Evolutionary conservation across 805 yeast genomes (phyloP), one percentile per base, ranked within the genome.

Genomic region (Cyberlindnera lachancei): DNA sequence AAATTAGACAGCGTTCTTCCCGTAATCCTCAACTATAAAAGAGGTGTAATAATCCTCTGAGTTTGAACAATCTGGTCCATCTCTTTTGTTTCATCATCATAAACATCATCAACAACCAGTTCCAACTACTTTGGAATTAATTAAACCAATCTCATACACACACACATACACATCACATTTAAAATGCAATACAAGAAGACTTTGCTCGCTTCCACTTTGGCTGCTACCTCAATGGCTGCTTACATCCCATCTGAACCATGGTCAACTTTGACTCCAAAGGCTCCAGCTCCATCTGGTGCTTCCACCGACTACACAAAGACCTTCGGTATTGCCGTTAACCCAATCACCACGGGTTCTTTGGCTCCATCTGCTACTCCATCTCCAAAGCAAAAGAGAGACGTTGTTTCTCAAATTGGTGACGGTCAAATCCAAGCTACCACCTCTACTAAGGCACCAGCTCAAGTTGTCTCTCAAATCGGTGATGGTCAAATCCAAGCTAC

Each of bases 241-340:
- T 70, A 70, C 47, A 75, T 76, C 45, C 84, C 85, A 42, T 58
- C 75, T 36, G 79, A 58, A 34, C 62, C 64, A 44, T 64, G 69
- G 69, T 37, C 62, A 24, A 63, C 68, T 39, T 52, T 64, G 51
- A 64, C 67, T 18, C 68, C 69, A 49, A 43, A 50, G 13, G 52
- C 59, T 31, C 27, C 52, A 19, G 59, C 64, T 27, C 61, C 54
- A 50, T 31, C 52, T 19, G 58, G 59, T 40, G 70, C 63, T 43
- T 34, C 56, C 19, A 56, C 68, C 27, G 56, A 55, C 33, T 58
- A 56, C 51, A 41, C 55, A 26, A 53, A 58, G 25, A 53, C 64
- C 30, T 63, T 64, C 36, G 70, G 69, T 57, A 61, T 63, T 40
- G 69, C 67, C 27, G 66, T 63, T 30, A 39, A 50, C 30, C 64